A percentile compares a stretch with the other conserved stretches of the same genome.
Conservation (phyloP, 2,329 filamentous ascomycete genomes). For the Penicillium sp. region DNA sequence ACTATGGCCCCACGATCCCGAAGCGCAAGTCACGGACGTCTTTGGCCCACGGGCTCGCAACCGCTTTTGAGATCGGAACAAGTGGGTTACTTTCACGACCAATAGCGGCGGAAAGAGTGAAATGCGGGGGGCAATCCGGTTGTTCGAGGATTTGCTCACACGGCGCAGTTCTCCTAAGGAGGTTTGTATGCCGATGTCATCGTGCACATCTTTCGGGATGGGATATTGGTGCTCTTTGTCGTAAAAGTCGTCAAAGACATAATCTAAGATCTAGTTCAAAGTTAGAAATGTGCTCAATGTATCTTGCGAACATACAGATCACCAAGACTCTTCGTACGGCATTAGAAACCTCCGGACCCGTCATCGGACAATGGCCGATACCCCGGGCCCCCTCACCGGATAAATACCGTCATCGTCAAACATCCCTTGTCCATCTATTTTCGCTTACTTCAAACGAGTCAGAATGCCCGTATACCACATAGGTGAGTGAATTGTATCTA, state of each 20-base stretch:
- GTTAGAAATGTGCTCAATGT: background rate
- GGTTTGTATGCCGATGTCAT: background rate
- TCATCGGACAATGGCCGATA: conserved; percentile 9
- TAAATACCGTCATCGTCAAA: background rate
- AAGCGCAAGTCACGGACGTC: background rate
- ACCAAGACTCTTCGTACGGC: background rate
- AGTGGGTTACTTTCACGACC: background rate
- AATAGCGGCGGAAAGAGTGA: background rate
- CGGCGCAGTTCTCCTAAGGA: background rate
- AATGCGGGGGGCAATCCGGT: background rate
- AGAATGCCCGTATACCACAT: conserved; percentile 46
- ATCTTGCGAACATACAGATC: background rate
- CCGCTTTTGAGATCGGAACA: background rate
- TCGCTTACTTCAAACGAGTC: background rate
- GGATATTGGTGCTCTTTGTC: background rate
- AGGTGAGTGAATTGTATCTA: conserved; percentile 22
- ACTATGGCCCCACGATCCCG: background rate
- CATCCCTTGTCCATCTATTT: background rate
- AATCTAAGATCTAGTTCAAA: background rate
- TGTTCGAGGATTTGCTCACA: background rate
- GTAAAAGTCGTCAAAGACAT: background rate
- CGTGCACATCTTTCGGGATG: background rate
- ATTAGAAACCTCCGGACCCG: background rate
- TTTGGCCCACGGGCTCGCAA: background rate
- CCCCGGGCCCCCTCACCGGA: background rate